Evolutionary conservation across 345 rosid species (phyloP).

Genomic region (Corchorus olitorius): DNA sequence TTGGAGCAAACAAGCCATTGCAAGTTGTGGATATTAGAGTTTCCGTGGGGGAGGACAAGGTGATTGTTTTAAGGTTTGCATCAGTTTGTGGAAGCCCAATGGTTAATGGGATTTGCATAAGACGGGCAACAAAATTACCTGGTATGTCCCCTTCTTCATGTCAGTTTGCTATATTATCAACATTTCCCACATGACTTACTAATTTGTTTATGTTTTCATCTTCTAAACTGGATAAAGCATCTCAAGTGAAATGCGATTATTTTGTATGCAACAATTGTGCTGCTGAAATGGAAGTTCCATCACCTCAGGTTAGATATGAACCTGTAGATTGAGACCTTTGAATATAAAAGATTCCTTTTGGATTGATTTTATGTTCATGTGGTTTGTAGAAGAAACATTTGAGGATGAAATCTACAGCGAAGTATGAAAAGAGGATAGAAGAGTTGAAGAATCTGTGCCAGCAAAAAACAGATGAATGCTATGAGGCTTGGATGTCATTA

Average conservation of each 20-base stretch:
- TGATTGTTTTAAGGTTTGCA: constrained; percentile 37
- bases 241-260: constrained; percentile 20
- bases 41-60: constrained; percentile 36
- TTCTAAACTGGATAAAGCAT: constrained; percentile 19
- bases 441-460: constrained; percentile 41
- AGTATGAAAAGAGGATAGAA: constrained; percentile 48
- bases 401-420: constrained; percentile 35
- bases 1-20: constrained; percentile 49
- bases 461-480: constrained; percentile 49
- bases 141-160: constrained; percentile 21
- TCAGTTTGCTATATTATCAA: background rate
- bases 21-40: constrained; percentile 43
- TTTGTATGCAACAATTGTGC: constrained; percentile 42
- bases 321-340: constrained; percentile 11
- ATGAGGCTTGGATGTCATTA: constrained; percentile 59
- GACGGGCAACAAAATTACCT: constrained; percentile 31
- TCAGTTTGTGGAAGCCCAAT: constrained; percentile 43
- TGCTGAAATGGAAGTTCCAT: constrained; percentile 41
- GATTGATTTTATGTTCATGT: constrained; percentile 17
- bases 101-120: constrained; percentile 48
- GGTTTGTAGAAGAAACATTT: constrained; percentile 39
- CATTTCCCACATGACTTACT: background rate
- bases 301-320: constrained; percentile 39
- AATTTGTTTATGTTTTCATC: constrained; percentile 2
- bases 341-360: background rate